Evolutionary conservation across 148 eudicot species (phyloP).

Genomic region (Nepenthes mirabilis): DNA sequence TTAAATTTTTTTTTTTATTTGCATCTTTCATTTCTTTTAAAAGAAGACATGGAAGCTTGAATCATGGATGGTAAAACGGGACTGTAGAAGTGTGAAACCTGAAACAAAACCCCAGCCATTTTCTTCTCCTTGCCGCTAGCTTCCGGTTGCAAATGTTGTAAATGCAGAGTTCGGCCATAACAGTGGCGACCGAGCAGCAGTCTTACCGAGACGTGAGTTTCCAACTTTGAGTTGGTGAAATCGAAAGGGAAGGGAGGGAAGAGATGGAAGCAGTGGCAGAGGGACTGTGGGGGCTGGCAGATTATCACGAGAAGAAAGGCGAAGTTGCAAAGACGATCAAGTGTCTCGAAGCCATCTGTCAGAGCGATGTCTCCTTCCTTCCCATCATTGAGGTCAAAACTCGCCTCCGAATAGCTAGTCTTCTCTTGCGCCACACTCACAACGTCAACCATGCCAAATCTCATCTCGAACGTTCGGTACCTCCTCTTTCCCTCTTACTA

Average conservation of each 20-base stretch:
- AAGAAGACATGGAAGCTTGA: no score
- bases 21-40: no score
- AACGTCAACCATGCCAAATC: constrained; percentile 80
- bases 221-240: no score
- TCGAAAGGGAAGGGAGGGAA: neutral
- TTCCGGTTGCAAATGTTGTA: no score
- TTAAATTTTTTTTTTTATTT: no score
- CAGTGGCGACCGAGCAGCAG: no score
- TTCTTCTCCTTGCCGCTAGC: no score
- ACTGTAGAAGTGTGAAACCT: no score
- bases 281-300: constrained; percentile 89
- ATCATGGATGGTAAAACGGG: no score
- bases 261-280: constrained; percentile 78
- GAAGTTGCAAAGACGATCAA: constrained; percentile 57
- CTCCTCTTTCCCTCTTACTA: neutral
- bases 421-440: constrained; percentile 61
- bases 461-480: constrained; percentile 86
- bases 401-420: constrained; percentile 65
- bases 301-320: constrained; percentile 51
- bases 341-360: constrained; percentile 84
- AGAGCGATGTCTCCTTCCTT: constrained; percentile 71
- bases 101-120: no score
- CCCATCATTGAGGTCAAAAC: constrained; percentile 85
- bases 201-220: no score
- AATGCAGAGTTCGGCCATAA: no score